phyloP scores from a whole-genome alignment of 257 asterid species.

The Solanum ossicruentum region DNA sequence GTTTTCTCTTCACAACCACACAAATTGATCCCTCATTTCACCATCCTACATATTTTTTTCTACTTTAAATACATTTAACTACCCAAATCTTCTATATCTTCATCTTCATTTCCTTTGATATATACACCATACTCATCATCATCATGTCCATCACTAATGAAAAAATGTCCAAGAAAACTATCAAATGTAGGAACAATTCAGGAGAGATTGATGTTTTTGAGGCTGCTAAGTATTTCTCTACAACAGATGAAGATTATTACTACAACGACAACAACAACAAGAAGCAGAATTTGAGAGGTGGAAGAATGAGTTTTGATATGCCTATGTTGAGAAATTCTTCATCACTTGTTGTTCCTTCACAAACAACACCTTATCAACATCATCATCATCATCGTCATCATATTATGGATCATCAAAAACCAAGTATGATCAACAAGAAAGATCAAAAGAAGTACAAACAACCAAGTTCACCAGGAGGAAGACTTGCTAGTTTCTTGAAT shows the following conservation, averaged over 20 bases:
- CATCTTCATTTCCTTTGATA: background rate
- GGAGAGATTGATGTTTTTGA: slow-evolving; percentile 80
- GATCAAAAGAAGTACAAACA: slow-evolving; percentile 45
- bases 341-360: slow-evolving; percentile 5
- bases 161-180: slow-evolving; percentile 24
- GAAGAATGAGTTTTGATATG: slow-evolving; percentile 58
- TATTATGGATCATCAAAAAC: slow-evolving; percentile 11
- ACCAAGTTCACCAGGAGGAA: slow-evolving; percentile 86
- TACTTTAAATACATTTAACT: background rate
- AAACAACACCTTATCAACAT: background rate
- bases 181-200: slow-evolving; percentile 41
- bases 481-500: slow-evolving; percentile 58
- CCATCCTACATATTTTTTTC: background rate
- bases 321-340: slow-evolving; percentile 18
- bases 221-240: slow-evolving; percentile 71
- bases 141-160: slow-evolving; percentile 24
- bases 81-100: background rate
- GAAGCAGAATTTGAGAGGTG: slow-evolving; percentile 9
- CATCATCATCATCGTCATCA: background rate
- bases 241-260: slow-evolving; percentile 19
- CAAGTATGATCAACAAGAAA: background rate
- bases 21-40: slow-evolving; percentile 1
- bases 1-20: slow-evolving; percentile 13
- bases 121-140: background rate
- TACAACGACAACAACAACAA: slow-evolving; percentile 3